Evolutionary conservation across 352 stramenopile species (phyloP).

Genomic region (Pythium monospermum): DNA sequence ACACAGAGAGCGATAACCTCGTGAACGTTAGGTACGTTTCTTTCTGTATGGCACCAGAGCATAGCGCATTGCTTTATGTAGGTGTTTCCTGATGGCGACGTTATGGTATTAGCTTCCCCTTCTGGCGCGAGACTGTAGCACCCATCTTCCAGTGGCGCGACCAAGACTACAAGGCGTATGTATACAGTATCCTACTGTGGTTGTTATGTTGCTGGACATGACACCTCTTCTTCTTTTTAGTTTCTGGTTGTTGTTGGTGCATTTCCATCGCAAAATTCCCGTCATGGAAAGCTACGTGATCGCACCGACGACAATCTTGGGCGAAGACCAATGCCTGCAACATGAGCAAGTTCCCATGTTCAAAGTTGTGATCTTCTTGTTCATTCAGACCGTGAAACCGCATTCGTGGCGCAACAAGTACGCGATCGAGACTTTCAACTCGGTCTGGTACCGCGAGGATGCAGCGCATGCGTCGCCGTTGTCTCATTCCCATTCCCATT

Average conservation of each 20-base stretch:
- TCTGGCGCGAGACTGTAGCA: slow-evolving; percentile 61
- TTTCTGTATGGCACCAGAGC: neutral
- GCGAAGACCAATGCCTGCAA: slow-evolving; percentile 50
- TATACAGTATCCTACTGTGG: too few species aligned
- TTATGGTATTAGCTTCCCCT: slow-evolving; percentile 48
- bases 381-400: slow-evolving; percentile 75
- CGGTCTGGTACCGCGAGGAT: slow-evolving; percentile 75
- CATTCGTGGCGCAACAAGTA: slow-evolving; percentile 73
- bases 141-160: slow-evolving; percentile 74
- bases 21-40: slow-evolving; percentile 21
- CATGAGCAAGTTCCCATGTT: slow-evolving; percentile 58
- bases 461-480: slow-evolving; percentile 31
- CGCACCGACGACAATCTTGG: slow-evolving; percentile 23
- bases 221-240: slow-evolving; percentile 14
- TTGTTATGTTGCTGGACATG: too few species aligned
- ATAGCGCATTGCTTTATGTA: neutral
- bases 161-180: slow-evolving; percentile 62
- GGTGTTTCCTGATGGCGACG: too few species aligned
- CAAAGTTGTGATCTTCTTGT: slow-evolving; percentile 75
- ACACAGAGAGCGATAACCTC: slow-evolving; percentile 63
- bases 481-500: too few species aligned
- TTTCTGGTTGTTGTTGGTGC: slow-evolving; percentile 77
- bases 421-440: slow-evolving; percentile 72
- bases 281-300: slow-evolving; percentile 29
- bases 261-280: slow-evolving; percentile 67